phyloP scores from a whole-genome alignment of 2,329 filamentous ascomycete species.

The Chaetomium sp. region DNA sequence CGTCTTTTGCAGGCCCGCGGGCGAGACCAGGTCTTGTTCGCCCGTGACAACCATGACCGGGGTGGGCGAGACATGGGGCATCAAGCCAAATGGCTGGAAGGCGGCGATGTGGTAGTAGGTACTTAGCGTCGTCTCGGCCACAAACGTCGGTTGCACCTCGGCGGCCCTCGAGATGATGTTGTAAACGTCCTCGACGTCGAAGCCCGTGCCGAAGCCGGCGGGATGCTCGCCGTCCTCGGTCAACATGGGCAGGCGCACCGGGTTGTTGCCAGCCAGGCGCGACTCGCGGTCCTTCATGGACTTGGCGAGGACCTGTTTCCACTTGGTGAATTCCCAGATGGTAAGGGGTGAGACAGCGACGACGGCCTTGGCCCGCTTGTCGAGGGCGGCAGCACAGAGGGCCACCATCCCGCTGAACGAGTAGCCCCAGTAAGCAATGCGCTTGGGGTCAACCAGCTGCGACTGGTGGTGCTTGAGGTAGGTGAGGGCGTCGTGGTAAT shows the following conservation, averaged over 20 bases:
- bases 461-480: not conserved
- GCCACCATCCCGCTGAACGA: not conserved
- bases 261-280: not conserved
- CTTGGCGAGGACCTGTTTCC: not conserved
- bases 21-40: not conserved
- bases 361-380: not conserved
- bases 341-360: not conserved
- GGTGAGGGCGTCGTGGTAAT: not conserved
- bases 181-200: too few species aligned
- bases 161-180: too few species aligned
- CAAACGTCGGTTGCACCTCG: too few species aligned
- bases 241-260: too few species aligned
- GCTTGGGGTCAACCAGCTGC: not conserved
- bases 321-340: not conserved
- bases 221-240: too few species aligned
- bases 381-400: not conserved
- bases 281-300: not conserved
- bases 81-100: not conserved
- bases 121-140: too few species aligned
- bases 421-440: not conserved
- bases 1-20: not conserved
- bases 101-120: too few species aligned
- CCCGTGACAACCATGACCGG: not conserved
- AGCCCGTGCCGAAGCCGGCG: too few species aligned
- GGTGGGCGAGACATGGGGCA: not conserved